Evolutionary conservation across 176 grass and related monocot species (phyloP).

Genomic region (Oryza meridionalis): DNA sequence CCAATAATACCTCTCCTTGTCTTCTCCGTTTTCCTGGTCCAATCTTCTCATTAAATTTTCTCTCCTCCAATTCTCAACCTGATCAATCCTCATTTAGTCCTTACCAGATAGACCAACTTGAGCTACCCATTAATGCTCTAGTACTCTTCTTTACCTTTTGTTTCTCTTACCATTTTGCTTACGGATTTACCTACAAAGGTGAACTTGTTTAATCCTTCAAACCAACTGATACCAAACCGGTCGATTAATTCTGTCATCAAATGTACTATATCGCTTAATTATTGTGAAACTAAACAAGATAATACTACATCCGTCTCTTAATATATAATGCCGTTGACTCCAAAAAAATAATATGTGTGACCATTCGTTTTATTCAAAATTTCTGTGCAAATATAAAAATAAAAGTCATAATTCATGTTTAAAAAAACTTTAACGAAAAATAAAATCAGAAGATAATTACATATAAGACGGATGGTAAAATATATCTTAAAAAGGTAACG

Average conservation of each 20-base stretch:
- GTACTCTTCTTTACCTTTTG: not conserved
- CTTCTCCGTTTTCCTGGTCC: constrained; percentile 13
- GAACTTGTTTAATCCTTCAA: not conserved
- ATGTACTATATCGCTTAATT: not conserved
- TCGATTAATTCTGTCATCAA: not conserved
- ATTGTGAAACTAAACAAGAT: not conserved
- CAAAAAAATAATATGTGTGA: no score
- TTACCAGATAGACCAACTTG: constrained; percentile 13
- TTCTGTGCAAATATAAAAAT: no score
- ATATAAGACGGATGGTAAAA: no score
- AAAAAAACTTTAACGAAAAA: no score
- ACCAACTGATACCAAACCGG: no score
- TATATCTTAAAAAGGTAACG: no score
- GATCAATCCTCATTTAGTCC: not conserved
- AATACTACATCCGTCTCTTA: no score
- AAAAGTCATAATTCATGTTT: no score
- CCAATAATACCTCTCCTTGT: not conserved
- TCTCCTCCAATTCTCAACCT: no score
- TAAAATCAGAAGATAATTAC: no score
- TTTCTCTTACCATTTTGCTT: not conserved
- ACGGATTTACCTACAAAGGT: not conserved
- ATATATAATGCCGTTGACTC: no score
- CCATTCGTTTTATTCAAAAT: no score
- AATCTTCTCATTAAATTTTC: not conserved
- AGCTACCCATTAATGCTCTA: constrained; percentile 27